Base-by-base conservation (phyloP, 768 basidiomycete species). In the Mycena galopus region DNA sequence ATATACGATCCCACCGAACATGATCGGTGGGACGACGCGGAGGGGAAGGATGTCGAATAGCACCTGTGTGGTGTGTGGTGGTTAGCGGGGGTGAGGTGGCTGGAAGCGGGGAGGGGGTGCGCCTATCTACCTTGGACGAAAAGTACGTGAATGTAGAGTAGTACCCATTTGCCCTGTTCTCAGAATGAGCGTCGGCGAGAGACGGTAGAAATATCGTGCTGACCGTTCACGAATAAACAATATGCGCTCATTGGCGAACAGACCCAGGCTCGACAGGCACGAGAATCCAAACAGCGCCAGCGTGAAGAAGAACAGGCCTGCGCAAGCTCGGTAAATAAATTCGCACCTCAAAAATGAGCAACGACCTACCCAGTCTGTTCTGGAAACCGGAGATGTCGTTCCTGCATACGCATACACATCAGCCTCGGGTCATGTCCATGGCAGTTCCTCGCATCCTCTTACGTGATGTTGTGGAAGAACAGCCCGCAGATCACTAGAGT, bases 171-270 rank as follows among this genome's bases (percentile, higher is more conserved):
- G 96, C 92, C 74, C 96, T 47, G 44, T 47, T 47, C 21, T n/a
- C 44, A 19, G 44, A 21, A 6, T 47, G 44, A 47, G 44, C n/a
- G 21, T 21, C 7, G 21, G 21, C 7, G 4, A 21, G 8, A n/a
- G 44, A 47, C n/a, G n/a, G 21, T 19, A n/a, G 44, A 47, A n/a
- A 16, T 21, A 47, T 11, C 16, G 35, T 16, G 77, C 88, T 51
- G 73, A 97, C 94, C 97, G 88, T 82, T 99, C 98, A n/a, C 98
- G 92, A 91, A 98, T 98, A 85, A 99, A 99, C 59, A 99, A 83
- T 69, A 99, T 92, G 53, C 98, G 89, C 78, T 99, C 98, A 75
- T 95, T 96, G 7, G 98, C 95, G 79, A 99, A 99, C 60, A 98
- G 83, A 4, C 96, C 94, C 61, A 99, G 84, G 65, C 97, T 98